Evolutionary conservation across 2,329 filamentous ascomycete genomes (phyloP), one percentile per base, ranked within the genome.

Genomic region (Alternaria brassicicola): DNA sequence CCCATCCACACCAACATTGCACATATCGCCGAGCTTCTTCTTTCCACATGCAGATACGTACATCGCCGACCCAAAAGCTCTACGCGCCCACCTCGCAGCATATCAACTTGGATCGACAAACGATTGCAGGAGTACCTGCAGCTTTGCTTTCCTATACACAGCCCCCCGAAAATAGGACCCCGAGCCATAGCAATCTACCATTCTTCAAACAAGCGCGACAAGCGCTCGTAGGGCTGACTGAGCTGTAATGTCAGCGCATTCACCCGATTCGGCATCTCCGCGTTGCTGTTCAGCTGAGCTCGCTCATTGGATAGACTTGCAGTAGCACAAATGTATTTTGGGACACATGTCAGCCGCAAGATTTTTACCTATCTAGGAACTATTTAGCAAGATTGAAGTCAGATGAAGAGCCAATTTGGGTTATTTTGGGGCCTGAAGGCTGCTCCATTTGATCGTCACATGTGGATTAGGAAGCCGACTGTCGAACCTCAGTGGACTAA

Each of bases 221-320:
- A 62, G 53, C 70, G 70, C 69, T 64, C 26, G 52, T 70, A 71
- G 66, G 67, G 68, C 70, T 72, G 70, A 69, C 68, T 46, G 48
- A 36, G 28, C 48, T 28, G 19, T 48, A 45, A 55, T 43, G 46
- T 50, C 54, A 59, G 45, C 52, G 45, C 47, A 47, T 42, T 48
- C 55, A 45, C 55, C 21, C 50, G 41, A 47, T 48, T 30, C 23
- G 30, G 55, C 13, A 54, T 48, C 36, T 57, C 50, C 25, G 49
- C 42, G 31, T 36, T 30, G 21, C 31, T 53, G 3, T 47, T 8
- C 35, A 41, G 8, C 23, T 13, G 25, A 45, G 25, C 17, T 19
- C 21, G 13, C 28, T 53, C 21, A 54, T 48, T 57, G 55, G 50
- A 15, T 28, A 9, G 26, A 8, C 17, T 15, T 23, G 19, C 39